Conservation (phyloP, 192 early-diverging fungal species). For the Coemansia sp. region DNA sequence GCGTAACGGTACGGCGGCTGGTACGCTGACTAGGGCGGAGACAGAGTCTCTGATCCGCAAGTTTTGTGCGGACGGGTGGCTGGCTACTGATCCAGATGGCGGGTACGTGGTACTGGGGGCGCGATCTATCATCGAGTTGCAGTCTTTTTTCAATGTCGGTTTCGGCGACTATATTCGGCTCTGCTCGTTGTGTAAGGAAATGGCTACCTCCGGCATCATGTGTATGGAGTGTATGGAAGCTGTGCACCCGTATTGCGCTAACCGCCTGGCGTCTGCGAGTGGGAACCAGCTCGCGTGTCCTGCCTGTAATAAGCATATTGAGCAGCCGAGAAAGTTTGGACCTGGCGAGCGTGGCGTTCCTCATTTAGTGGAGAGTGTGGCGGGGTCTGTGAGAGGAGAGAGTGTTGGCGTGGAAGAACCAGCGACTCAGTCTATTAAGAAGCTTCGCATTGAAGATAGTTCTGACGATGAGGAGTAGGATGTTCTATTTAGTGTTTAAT, state of each 20-base stretch:
- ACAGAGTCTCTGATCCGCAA: neutral
- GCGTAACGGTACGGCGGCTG: neutral
- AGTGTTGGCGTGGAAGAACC: neutral
- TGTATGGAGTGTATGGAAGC: constrained; percentile 25
- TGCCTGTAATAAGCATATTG: constrained; percentile 22
- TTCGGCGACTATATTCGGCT: constrained; percentile 31
- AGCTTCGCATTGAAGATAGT: neutral
- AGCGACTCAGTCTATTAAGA: neutral
- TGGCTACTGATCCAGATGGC: neutral
- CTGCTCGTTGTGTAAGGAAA: constrained; percentile 38
- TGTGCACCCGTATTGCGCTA: constrained; percentile 40
- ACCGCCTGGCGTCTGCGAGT: constrained; percentile 9
- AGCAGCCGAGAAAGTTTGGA: constrained; percentile 20
- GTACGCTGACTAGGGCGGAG: neutral
- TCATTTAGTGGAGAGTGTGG: neutral
- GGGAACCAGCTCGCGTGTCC: constrained; percentile 21
- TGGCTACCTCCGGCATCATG: constrained; percentile 32
- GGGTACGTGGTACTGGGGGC: constrained; percentile 27
- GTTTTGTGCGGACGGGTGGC: constrained; percentile 27
- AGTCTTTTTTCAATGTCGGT: constrained; percentile 24
- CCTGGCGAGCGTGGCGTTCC: constrained; percentile 30
- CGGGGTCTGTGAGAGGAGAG: neutral
- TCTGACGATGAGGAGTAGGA: neutral
- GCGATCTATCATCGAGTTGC: constrained; percentile 38
- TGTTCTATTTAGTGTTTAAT: neutral